A percentile compares a stretch with the other conserved stretches of the same genome.
These are phyloP conservation scores for Jaminaea rosea DNA, from an alignment of 1,284 basidiomycete species.

Conservation along the genomic window DNA sequence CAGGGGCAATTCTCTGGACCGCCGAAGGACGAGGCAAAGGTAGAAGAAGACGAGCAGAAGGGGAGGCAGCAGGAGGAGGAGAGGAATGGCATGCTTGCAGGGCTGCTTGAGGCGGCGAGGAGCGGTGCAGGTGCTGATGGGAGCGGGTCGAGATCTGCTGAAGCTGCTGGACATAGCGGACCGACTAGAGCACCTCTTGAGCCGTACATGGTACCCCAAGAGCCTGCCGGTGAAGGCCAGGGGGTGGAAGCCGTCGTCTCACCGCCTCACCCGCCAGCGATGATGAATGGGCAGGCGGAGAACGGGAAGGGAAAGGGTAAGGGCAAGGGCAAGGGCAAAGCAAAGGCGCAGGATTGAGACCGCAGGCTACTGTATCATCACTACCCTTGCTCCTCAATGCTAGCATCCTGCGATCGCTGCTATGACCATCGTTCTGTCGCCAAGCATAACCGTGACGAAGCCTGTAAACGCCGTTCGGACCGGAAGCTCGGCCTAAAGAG, in stretches of 20 bases:
- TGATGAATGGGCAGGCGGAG: not conserved
- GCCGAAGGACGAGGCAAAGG: not conserved
- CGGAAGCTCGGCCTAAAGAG: too few species aligned
- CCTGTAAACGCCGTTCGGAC: too few species aligned
- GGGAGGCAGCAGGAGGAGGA: not conserved
- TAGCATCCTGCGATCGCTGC: too few species aligned
- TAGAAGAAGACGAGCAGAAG: not conserved
- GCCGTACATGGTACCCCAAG: too few species aligned
- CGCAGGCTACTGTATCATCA: not conserved
- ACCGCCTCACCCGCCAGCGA: not conserved
- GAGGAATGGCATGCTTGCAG: not conserved
- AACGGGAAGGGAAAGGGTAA: slow-evolving; percentile 2
- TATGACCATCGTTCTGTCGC: too few species aligned
- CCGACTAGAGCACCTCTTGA: too few species aligned
- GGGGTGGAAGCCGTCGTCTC: too few species aligned
- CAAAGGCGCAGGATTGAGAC: not conserved
- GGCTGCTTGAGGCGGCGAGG: not conserved
- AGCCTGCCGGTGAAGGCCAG: too few species aligned
- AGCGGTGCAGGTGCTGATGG: not conserved
- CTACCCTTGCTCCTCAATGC: not conserved
- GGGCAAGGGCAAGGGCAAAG: slow-evolving; percentile 7
- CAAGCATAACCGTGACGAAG: too few species aligned
- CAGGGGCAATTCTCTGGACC: slow-evolving; percentile 59
- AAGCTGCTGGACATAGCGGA: too few species aligned
- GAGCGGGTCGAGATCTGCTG: too few species aligned